Evolutionary conservation across 192 early-diverging fungal genomes (phyloP).

Genomic region (Obelidium mucronatum): DNA sequence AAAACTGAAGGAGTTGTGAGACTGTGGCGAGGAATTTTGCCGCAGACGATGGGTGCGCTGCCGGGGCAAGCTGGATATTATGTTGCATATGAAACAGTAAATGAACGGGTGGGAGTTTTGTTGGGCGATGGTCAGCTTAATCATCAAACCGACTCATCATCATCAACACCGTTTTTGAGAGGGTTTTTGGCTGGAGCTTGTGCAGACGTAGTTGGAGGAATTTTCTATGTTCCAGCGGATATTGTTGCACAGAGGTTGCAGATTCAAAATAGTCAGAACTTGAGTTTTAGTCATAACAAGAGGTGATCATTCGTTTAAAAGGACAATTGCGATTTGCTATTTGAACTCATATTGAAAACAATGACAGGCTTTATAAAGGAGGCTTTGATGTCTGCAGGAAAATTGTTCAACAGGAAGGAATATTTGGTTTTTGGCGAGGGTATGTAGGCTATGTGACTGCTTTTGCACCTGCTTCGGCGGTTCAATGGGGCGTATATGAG

Average conservation of each 20-base stretch:
- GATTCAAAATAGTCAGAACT: conserved; percentile 39
- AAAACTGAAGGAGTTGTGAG: conserved; percentile 45
- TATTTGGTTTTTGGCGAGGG: conserved; percentile 53
- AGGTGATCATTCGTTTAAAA: conserved; percentile 23
- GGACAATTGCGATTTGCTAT: neutral
- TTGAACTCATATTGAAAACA: neutral
- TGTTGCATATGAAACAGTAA: conserved; percentile 52
- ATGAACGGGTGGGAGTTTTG: conserved; percentile 30
- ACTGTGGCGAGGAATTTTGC: conserved; percentile 52
- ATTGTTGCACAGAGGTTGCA: conserved; percentile 60
- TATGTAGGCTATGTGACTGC: conserved; percentile 52
- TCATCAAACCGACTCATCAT: no score
- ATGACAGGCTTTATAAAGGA: conserved; percentile 38
- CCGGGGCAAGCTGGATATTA: conserved; percentile 60
- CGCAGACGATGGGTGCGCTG: conserved; percentile 51
- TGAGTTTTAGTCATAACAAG: conserved; percentile 54
- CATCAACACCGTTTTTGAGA: conserved; percentile 34
- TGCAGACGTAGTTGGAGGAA: conserved; percentile 35
- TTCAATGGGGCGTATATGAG: conserved; percentile 62
- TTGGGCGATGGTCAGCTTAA: neutral
- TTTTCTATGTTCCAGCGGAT: conserved; percentile 58
- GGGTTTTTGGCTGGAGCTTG: conserved; percentile 53
- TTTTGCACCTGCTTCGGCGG: conserved; percentile 54
- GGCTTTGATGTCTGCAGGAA: conserved; percentile 43
- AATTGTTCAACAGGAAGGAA: conserved; percentile 43